These are phyloP conservation scores for Rhodotorula kratochvilovae DNA, from an alignment of 768 basidiomycete genomes.

Conservation along the genomic window DNA sequence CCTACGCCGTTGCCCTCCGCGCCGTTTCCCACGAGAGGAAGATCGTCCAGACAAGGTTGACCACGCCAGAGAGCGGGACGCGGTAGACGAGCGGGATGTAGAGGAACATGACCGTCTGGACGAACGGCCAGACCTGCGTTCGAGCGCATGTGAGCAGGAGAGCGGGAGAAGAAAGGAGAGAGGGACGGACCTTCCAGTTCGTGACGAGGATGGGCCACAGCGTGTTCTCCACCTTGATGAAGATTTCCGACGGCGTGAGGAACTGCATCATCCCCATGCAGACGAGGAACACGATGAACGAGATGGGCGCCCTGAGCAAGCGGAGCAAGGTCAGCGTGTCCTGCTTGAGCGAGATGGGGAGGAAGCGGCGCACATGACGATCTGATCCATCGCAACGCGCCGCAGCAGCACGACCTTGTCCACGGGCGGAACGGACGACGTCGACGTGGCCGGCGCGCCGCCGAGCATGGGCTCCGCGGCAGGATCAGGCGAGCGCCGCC, in stretches of 20 bases:
- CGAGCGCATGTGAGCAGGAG: neutral
- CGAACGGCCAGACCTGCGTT: neutral
- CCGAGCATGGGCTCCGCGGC: neutral
- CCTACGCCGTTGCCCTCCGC: neutral
- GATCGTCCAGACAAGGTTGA: slow-evolving; percentile 6
- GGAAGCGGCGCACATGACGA: neutral
- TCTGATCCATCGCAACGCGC: neutral
- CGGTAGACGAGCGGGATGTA: slow-evolving; percentile 10
- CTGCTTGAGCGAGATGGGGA: neutral
- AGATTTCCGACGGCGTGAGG: neutral
- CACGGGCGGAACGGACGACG: neutral
- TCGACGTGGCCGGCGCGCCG: neutral
- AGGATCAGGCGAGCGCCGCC: neutral
- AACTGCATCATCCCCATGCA: slow-evolving; percentile 9
- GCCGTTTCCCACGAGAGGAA: slow-evolving; percentile 2
- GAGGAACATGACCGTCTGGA: slow-evolving; percentile 4
- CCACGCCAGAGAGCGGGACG: neutral
- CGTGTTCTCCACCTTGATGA: neutral
- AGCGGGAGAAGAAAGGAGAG: neutral
- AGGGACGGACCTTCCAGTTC: neutral
- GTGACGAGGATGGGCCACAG: slow-evolving; percentile 11
- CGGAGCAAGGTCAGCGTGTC: neutral
- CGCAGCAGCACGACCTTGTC: neutral
- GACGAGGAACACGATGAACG: slow-evolving; percentile 8
- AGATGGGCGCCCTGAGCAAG: neutral